A percentile compares a stretch with the other conserved stretches of the same genome.
Conservation (phyloP, 2,329 filamentous ascomycete genomes). For the Aspergillus sp. region DNA sequence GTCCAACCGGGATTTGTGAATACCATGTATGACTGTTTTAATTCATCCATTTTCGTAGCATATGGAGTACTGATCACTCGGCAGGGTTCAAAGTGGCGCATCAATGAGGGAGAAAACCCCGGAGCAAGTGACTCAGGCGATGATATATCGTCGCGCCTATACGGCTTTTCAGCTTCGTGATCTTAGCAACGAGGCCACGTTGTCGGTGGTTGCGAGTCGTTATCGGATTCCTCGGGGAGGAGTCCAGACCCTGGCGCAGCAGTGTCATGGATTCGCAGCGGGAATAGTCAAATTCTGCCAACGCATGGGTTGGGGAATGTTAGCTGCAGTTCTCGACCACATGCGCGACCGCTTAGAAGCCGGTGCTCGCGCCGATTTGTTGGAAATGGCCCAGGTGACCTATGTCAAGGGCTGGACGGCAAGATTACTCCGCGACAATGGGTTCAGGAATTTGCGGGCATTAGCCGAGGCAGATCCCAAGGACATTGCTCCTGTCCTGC, state of each 20-base stretch:
- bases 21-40: slow-evolving; percentile 53
- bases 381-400: slow-evolving; percentile 69
- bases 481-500: slow-evolving; percentile 69
- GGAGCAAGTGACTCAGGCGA: slow-evolving; percentile 59
- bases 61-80: slow-evolving; percentile 8
- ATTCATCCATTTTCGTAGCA: background rate
- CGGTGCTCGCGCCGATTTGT: slow-evolving; percentile 68
- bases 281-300: slow-evolving; percentile 79
- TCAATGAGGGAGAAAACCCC: slow-evolving; percentile 61
- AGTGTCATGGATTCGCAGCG: slow-evolving; percentile 74
- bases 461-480: slow-evolving; percentile 68
- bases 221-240: slow-evolving; percentile 69
- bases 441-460: slow-evolving; percentile 66
- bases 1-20: slow-evolving; percentile 68
- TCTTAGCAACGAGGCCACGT: slow-evolving; percentile 72
- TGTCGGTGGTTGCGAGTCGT: slow-evolving; percentile 67
- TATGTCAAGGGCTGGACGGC: slow-evolving; percentile 78
- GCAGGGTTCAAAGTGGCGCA: slow-evolving; percentile 64
- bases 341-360: slow-evolving; percentile 73
- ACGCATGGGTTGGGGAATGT: slow-evolving; percentile 72
- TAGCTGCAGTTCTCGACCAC: slow-evolving; percentile 71
- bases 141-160: slow-evolving; percentile 72
- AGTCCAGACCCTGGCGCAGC: slow-evolving; percentile 71
- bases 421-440: slow-evolving; percentile 72
- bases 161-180: slow-evolving; percentile 75